Percentiles rank a stretch among this genome's conserved stretches.
These are phyloP conservation scores for Syzygium grande DNA, from an alignment of 345 rosid species.

Conservation along the genomic window DNA sequence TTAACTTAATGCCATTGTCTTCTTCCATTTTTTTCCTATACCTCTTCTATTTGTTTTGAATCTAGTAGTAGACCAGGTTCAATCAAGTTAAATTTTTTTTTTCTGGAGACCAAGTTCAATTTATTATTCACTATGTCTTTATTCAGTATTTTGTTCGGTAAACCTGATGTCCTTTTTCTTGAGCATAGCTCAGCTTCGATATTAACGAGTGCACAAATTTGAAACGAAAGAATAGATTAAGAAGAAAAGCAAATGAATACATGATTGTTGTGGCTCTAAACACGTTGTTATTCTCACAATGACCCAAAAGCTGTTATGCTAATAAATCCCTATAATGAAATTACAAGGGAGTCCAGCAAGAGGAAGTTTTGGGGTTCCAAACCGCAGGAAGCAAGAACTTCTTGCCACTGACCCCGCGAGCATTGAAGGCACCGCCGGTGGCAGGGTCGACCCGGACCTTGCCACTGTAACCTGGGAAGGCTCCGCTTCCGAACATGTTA, in stretches of 20 bases:
- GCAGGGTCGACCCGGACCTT: conserved; percentile 29
- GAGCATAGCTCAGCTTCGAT: neutral
- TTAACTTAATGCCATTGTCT: too few species aligned
- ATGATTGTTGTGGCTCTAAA: neutral
- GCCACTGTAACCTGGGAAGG: conserved; percentile 37
- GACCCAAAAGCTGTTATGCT: too few species aligned
- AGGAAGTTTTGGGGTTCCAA: conserved; percentile 40
- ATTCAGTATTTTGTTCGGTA: neutral
- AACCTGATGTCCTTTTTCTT: neutral
- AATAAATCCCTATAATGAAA: neutral
- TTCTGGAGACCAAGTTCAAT: neutral
- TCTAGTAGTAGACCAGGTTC: too few species aligned
- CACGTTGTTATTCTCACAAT: too few species aligned
- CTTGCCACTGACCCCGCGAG: conserved; percentile 32
- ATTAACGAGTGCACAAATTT: neutral
- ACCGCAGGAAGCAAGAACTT: conserved; percentile 71
- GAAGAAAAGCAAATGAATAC: neutral
- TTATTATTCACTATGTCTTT: neutral
- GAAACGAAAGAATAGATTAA: neutral
- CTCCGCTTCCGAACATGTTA: conserved; percentile 46
- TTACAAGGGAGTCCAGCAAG: conserved; percentile 38
- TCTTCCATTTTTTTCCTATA: too few species aligned
- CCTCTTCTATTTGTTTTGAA: too few species aligned
- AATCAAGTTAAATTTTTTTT: neutral
- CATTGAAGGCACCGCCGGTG: conserved; percentile 46